A percentile compares a stretch with the other conserved stretches of the same genome.
phyloP scores from a whole-genome alignment of 78 protist species.

The Dictyostelium intermedium region DNA sequence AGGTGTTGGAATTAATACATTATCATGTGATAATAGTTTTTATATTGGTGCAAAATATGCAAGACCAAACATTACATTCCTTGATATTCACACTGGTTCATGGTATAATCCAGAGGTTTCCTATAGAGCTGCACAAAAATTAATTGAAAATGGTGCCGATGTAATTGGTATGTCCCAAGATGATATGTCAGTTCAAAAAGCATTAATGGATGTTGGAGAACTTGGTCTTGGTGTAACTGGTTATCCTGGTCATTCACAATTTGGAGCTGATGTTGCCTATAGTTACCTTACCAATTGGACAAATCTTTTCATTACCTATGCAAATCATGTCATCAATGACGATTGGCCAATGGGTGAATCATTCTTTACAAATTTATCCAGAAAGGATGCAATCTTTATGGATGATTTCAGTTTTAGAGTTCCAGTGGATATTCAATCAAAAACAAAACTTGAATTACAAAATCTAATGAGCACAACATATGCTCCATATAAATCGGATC shows the following conservation, averaged over 20 bases:
- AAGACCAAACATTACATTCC: neutral
- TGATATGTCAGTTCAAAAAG: constrained; percentile 38
- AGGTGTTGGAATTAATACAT: neutral
- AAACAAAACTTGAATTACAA: neutral
- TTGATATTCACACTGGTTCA: neutral
- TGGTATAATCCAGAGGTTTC: constrained; percentile 48
- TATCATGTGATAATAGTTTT: constrained; percentile 21
- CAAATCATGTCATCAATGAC: neutral
- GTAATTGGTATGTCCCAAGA: constrained; percentile 23
- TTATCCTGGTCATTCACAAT: neutral
- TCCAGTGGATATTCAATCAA: neutral
- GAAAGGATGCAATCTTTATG: neutral
- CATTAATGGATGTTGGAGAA: neutral
- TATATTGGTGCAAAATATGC: constrained; percentile 36
- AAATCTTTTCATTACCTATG: neutral
- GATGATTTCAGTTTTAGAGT: constrained; percentile 1
- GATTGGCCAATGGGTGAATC: neutral
- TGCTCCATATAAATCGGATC: constrained; percentile 6
- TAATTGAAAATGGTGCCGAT: constrained; percentile 4
- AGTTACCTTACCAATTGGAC: constrained; percentile 33
- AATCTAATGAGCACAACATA: neutral
- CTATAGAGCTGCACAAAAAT: neutral
- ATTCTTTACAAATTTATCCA: neutral
- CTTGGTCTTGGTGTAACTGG: constrained; percentile 35
- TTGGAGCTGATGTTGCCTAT: neutral